A percentile compares a stretch with the other conserved stretches of the same genome.
Conservation (phyloP, 1,139 yeast species). For the Yamadazyma sp. region DNA sequence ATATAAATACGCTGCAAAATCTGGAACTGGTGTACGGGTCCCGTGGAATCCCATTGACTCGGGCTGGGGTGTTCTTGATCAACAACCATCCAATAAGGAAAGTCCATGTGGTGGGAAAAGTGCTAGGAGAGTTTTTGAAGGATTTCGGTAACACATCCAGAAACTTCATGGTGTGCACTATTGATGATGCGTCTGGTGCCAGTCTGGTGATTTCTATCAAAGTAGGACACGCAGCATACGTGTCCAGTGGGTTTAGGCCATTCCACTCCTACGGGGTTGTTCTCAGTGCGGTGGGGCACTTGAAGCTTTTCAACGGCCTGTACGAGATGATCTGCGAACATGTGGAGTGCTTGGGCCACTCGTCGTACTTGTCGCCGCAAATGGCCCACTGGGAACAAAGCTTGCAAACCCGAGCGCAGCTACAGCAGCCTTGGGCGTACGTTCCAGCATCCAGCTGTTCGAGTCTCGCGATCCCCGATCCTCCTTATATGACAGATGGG, state of each 20-base stretch:
- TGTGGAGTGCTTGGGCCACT: slow-evolving; percentile 20
- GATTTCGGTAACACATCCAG: slow-evolving; percentile 7
- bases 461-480: slow-evolving; percentile 3
- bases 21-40: slow-evolving; percentile 16
- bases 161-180: slow-evolving; percentile 12
- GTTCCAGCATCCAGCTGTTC: no score
- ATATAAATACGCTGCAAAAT: slow-evolving; percentile 11
- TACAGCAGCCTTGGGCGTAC: slow-evolving; percentile 27
- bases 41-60: slow-evolving; percentile 6
- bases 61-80: slow-evolving; percentile 12
- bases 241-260: slow-evolving; percentile 12
- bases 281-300: slow-evolving; percentile 12
- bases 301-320: slow-evolving; percentile 7
- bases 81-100: slow-evolving; percentile 18
- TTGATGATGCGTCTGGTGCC: slow-evolving; percentile 20
- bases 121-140: slow-evolving; percentile 13
- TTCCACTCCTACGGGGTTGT: slow-evolving; percentile 14
- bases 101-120: slow-evolving; percentile 14
- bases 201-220: slow-evolving; percentile 15
- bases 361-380: slow-evolving; percentile 22
- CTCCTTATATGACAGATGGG: slow-evolving; percentile 9
- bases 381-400: slow-evolving; percentile 30
- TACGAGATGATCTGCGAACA: slow-evolving; percentile 26
- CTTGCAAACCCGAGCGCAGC: not conserved
- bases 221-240: slow-evolving; percentile 6